Evolutionary conservation across 1,284 basidiomycete genomes (phyloP).

Genomic region (Pseudozyma pruni): DNA sequence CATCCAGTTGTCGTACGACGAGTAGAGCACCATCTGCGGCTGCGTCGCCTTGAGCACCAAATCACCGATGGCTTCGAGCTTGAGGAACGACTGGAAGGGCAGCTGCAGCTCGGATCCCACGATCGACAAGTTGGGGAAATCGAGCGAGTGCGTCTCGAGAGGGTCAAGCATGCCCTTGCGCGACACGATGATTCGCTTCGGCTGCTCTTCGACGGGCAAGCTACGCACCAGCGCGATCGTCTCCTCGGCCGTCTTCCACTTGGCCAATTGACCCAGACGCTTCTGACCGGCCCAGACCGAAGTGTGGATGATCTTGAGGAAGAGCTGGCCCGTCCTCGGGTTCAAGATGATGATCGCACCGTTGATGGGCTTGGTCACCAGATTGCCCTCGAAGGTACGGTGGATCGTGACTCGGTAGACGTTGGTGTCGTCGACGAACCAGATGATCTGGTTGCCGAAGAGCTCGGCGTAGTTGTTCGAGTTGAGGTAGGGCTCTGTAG

Average conservation of each 20-base stretch:
- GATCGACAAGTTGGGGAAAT: slow-evolving; percentile 99
- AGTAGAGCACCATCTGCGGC: slow-evolving; percentile 99
- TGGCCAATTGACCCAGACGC: slow-evolving; percentile 97
- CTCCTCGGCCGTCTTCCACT: slow-evolving; percentile 99
- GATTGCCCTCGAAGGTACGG: slow-evolving; percentile 99
- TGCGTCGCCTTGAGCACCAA: slow-evolving; percentile 94
- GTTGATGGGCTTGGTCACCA: slow-evolving; percentile 99
- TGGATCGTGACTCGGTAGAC: slow-evolving; percentile 99
- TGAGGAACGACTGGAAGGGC: slow-evolving; percentile 99
- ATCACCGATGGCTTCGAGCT: slow-evolving; percentile 99
- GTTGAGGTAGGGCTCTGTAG: slow-evolving; percentile 97
- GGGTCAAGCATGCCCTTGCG: slow-evolving; percentile 95
- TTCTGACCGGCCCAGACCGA: slow-evolving; percentile 99
- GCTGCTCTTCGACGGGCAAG: slow-evolving; percentile 97
- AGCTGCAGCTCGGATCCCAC: slow-evolving; percentile 98
- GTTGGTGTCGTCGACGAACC: slow-evolving; percentile 99
- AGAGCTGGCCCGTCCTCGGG: slow-evolving; percentile 95
- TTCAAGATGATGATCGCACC: slow-evolving; percentile 99
- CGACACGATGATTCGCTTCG: slow-evolving; percentile 98
- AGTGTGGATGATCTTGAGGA: slow-evolving; percentile 99
- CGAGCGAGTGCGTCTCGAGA: slow-evolving; percentile 93
- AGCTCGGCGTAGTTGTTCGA: slow-evolving; percentile 95
- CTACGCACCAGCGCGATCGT: slow-evolving; percentile 97
- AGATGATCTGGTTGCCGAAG: slow-evolving; percentile 99
- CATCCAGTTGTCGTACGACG: slow-evolving; percentile 98